Conservation (phyloP, 83 land plant species). For the Thuja plicata region DNA sequence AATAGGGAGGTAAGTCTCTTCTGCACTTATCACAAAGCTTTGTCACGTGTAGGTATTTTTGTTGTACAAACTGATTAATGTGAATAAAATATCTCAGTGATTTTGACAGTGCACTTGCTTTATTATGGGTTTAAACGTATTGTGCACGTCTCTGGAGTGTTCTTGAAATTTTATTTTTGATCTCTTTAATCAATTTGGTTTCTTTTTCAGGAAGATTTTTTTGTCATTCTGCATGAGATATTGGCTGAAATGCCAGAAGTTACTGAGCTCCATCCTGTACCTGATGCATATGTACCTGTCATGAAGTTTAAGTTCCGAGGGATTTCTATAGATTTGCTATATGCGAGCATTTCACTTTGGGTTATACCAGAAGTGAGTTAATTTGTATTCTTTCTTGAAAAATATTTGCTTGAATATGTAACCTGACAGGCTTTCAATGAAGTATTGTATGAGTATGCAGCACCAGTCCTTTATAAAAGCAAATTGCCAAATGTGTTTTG, state of each 20-base stretch:
- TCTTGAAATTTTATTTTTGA: background rate
- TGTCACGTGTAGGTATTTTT: background rate
- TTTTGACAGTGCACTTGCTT: background rate
- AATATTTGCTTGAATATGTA: background rate
- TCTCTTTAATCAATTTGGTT: background rate
- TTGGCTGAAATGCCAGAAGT: conserved; percentile 74
- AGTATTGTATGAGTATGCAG: background rate
- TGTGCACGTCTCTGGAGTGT: background rate
- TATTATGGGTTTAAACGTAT: background rate
- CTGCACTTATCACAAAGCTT: background rate
- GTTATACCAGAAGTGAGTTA: conserved; percentile 80
- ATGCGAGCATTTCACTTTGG: conserved; percentile 78
- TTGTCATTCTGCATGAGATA: conserved; percentile 65
- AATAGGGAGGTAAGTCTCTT: conserved; percentile 60
- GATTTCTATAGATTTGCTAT: conserved; percentile 89
- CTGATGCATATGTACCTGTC: conserved; percentile 96
- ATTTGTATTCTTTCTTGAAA: background rate
- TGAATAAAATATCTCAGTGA: background rate
- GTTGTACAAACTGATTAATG: background rate
- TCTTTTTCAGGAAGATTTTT: conserved; percentile 82
- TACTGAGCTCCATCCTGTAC: conserved; percentile 91
- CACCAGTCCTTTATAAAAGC: background rate
- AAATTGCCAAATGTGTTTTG: background rate
- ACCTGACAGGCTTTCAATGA: background rate
- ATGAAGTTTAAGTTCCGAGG: conserved; percentile 90